Evolutionary conservation across 2,329 filamentous ascomycete species (phyloP).

Genomic region (Alternaria ventricosa): DNA sequence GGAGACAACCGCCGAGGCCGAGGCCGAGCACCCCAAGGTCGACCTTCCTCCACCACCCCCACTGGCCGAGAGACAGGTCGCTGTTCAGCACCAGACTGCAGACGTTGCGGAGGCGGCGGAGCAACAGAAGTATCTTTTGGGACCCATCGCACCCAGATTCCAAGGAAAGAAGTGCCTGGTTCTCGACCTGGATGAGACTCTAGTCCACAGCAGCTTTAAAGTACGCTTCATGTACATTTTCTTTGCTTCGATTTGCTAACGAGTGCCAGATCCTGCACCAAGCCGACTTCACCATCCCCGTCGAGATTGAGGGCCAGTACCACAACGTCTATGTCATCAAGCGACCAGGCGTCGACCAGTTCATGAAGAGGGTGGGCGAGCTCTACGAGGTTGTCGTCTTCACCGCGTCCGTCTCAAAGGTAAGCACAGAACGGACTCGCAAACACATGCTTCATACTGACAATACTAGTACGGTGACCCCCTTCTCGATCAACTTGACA

Average conservation of each 20-base stretch:
- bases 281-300: slow-evolving; percentile 97
- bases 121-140: slow-evolving; percentile 74
- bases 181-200: slow-evolving; percentile 91
- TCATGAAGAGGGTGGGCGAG: slow-evolving; percentile 98
- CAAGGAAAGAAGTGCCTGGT: slow-evolving; percentile 93
- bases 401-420: slow-evolving; percentile 97
- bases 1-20: slow-evolving; percentile 28
- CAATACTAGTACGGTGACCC: slow-evolving; percentile 84
- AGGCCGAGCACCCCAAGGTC: slow-evolving; percentile 46
- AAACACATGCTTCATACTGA: slow-evolving; percentile 16
- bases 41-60: slow-evolving; percentile 65
- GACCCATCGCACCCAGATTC: slow-evolving; percentile 79
- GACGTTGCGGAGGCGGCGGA: slow-evolving; percentile 52
- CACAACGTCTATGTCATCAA: slow-evolving; percentile 99
- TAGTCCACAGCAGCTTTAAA: slow-evolving; percentile 99
- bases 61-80: slow-evolving; percentile 53
- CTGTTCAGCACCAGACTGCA: slow-evolving; percentile 48
- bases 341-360: slow-evolving; percentile 95
- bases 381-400: slow-evolving; percentile 99
- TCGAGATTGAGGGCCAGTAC: slow-evolving; percentile 98
- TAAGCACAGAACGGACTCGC: slow-evolving; percentile 46
- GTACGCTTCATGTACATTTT: slow-evolving; percentile 54
- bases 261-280: slow-evolving; percentile 85
- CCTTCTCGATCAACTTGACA: slow-evolving; percentile 92
- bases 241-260: slow-evolving; percentile 16